Percentiles rank a stretch among this genome's conserved stretches.
Conservation (phyloP, 305 asterid genomes). For the Ilex paraguariensis region DNA sequence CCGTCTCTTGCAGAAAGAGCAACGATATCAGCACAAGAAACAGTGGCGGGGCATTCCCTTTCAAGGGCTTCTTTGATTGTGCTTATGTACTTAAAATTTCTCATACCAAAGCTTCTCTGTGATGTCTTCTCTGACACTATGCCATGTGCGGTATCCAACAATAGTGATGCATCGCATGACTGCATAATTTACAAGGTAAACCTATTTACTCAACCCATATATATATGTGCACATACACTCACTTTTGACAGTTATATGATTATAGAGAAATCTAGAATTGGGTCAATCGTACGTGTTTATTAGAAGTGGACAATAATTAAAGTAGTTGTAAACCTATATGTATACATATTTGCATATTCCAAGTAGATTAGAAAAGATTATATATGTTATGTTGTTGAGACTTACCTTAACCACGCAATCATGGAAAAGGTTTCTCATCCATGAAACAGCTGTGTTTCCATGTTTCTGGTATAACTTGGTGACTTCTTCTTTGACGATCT, state of each 20-base stretch:
- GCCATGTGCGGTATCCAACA: constrained; percentile 41
- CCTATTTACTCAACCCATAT: not conserved
- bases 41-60: constrained; percentile 54
- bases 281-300: too few species aligned
- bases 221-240: too few species aligned
- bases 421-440: constrained; percentile 80
- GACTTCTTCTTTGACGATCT: constrained; percentile 59
- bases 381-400: not conserved
- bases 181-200: not conserved
- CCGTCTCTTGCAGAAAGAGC: constrained; percentile 83
- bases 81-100: constrained; percentile 54
- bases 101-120: constrained; percentile 57
- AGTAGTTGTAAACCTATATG: too few species aligned
- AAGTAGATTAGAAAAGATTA: not conserved
- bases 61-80: constrained; percentile 61
- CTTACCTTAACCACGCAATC: constrained; percentile 69
- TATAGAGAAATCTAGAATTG: not conserved
- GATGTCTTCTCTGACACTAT: constrained; percentile 53
- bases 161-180: constrained; percentile 85
- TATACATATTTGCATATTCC: too few species aligned
- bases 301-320: too few species aligned
- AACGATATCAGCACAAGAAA: constrained; percentile 83
- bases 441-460: constrained; percentile 68
- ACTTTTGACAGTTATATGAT: not conserved
- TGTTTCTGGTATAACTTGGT: constrained; percentile 38